These are phyloP conservation scores for Cladosporium sp. DNA, from an alignment of 2,329 filamentous ascomycete species.

Conservation along the genomic window DNA sequence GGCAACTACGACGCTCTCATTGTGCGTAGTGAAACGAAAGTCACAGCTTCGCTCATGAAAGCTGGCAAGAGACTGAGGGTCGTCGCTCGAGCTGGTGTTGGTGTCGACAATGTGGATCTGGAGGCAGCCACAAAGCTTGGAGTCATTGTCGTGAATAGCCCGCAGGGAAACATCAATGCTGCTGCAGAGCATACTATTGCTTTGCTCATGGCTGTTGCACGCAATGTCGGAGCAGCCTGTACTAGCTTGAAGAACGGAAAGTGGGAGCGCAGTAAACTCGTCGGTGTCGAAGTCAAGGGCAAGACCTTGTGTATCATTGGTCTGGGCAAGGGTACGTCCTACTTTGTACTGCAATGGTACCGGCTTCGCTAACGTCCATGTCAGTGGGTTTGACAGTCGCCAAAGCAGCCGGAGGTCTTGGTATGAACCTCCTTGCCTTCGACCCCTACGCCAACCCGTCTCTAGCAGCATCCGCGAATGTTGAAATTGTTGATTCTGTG, in stretches of 20 bases:
- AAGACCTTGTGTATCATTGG: conserved; percentile 78
- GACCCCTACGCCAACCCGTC: conserved; percentile 77
- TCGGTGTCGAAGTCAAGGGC: conserved; percentile 75
- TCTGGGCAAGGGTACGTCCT: conserved; percentile 66
- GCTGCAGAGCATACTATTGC: conserved; percentile 53
- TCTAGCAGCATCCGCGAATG: conserved; percentile 68
- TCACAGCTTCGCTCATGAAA: conserved; percentile 67
- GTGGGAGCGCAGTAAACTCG: conserved; percentile 74
- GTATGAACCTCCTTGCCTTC: conserved; percentile 73
- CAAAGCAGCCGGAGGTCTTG: conserved; percentile 73
- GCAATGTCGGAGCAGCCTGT: conserved; percentile 72
- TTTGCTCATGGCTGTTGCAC: conserved; percentile 71
- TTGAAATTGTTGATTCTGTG: conserved; percentile 44
- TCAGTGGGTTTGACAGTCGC: conserved; percentile 75
- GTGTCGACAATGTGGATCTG: conserved; percentile 81
- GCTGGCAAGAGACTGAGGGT: conserved; percentile 72
- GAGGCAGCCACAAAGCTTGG: conserved; percentile 70
- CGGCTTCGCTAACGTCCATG: not conserved
- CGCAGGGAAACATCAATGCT: conserved; percentile 77
- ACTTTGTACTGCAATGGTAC: not conserved
- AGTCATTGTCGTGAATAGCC: conserved; percentile 79
- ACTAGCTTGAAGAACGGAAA: conserved; percentile 68
- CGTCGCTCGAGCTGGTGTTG: conserved; percentile 78
- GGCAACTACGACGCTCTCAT: conserved; percentile 74
- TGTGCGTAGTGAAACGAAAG: conserved; percentile 79